A percentile compares a stretch with the other conserved stretches of the same genome.
Conservation (phyloP, 225 moss, liverwort and hornwort species). For the Bryum argenteum region DNA sequence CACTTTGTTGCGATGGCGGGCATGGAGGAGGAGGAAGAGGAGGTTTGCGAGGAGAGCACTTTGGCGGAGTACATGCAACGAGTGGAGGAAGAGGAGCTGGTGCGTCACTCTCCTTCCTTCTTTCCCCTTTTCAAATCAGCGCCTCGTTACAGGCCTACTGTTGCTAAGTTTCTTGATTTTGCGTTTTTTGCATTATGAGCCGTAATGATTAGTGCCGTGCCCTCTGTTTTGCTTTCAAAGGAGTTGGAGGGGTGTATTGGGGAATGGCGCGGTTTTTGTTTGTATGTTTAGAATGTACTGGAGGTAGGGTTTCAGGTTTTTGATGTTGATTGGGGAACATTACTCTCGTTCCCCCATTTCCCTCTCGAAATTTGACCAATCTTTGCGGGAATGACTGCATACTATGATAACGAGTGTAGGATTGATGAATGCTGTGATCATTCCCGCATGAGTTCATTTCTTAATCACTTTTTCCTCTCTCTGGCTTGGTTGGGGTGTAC, state of each 20-base stretch:
- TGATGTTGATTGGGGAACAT: not conserved
- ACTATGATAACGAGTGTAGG: not conserved
- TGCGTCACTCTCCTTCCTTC: slow-evolving; percentile 13
- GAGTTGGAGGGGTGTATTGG: not conserved
- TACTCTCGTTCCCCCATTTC: too few species aligned
- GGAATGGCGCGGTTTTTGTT: not conserved
- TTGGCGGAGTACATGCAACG: slow-evolving; percentile 74
- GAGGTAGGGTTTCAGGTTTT: slow-evolving; percentile 31
- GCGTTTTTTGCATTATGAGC: not conserved
- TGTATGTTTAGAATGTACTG: not conserved
- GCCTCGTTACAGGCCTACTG: not conserved
- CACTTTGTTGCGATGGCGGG: slow-evolving; percentile 34
- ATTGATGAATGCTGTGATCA: not conserved
- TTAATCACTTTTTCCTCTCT: not conserved
- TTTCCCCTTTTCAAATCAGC: not conserved
- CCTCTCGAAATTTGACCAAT: not conserved
- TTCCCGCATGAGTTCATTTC: not conserved
- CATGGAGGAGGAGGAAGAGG: slow-evolving; percentile 37
- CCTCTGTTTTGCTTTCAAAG: not conserved
- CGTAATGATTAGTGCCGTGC: not conserved
- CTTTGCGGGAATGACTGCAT: not conserved
- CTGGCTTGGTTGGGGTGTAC: not conserved
- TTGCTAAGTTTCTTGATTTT: not conserved
- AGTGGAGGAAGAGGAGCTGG: slow-evolving; percentile 80
- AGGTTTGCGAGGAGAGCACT: slow-evolving; percentile 64